Base-by-base conservation (phyloP, 2,329 filamentous ascomycete genomes). In the Arthroderma uncinatum region DNA sequence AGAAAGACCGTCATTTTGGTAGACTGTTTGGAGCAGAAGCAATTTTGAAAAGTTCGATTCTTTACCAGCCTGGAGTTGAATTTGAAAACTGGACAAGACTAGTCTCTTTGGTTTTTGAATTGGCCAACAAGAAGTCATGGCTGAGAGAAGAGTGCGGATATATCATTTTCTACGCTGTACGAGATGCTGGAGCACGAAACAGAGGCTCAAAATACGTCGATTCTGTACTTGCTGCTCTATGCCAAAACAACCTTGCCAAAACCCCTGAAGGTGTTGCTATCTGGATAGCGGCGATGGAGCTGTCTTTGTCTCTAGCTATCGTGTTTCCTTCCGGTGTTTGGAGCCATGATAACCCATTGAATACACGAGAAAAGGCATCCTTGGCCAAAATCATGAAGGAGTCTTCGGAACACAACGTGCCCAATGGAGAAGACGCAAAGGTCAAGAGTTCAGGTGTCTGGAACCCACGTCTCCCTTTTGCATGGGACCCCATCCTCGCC, bases 261-360 rank as follows among this genome's bases (percentile, higher is more conserved):
- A 92, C 90, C 0, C 86, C 90, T 0, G 92, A 97, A 68, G 92
- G 91, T 5, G 83, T 96, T 21, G 89, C 89, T 0, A 82, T 96
- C 57, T 97, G 91, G 90, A 76, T 97, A 33, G 80, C 82, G 4
- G 80, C 86, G 1, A 78, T 81, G 60, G 79, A 80, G 54, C 75
- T 74, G 21, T 89, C 87, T 64, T 75, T 74, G 19, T 89, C 87
- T 64, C 81, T 85, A 0, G 74, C 79, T 6, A 76, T 86, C 56
- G 80, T 82, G 53, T 74, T 87, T 42, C 85, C 86, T 0, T 76
- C 79, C 25, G 84, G 86, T 62, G 78, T 88, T 1, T 95, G 91
- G 90, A 77, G 80, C 57, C 76, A 79, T 58, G 79, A 82, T 53
- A 83, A 93, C 65, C 91, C 90, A 1, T 71, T 96, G 50, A 80